These are phyloP conservation scores for Chytriomyces confervae DNA, from an alignment of 192 early-diverging fungal genomes.

Conservation along the genomic window DNA sequence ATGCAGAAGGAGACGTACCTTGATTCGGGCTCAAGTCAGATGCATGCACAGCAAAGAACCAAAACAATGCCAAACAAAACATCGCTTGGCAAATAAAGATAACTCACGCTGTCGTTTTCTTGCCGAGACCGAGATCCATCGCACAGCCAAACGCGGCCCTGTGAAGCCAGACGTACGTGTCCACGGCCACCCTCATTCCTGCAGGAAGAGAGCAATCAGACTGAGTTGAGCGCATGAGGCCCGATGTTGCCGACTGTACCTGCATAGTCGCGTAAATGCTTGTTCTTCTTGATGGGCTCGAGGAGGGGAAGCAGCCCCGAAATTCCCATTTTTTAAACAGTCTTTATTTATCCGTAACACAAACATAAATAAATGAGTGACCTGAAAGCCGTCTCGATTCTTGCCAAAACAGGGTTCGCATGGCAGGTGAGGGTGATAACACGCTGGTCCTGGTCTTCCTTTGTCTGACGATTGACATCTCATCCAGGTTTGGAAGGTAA, in stretches of 20 bases:
- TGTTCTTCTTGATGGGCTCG: conserved; percentile 69
- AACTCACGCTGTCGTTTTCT: conserved; percentile 71
- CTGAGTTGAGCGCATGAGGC: no score
- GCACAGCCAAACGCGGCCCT: conserved; percentile 86
- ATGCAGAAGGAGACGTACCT: conserved; percentile 89
- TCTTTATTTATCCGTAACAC: background rate
- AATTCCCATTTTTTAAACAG: conserved; percentile 79
- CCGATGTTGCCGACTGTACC: conserved; percentile 40
- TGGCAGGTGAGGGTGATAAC: conserved; percentile 29
- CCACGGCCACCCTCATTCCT: conserved; percentile 71
- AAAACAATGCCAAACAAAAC: no score
- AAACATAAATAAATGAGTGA: conserved; percentile 32
- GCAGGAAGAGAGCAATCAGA: no score
- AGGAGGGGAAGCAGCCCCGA: conserved; percentile 82
- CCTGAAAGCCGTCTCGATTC: conserved; percentile 23
- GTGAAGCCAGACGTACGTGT: conserved; percentile 97
- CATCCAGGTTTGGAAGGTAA: conserved; percentile 36
- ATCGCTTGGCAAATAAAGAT: background rate
- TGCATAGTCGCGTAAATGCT: conserved; percentile 74
- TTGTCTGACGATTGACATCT: background rate
- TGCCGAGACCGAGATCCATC: conserved; percentile 71
- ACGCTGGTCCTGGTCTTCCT: background rate
- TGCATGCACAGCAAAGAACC: no score
- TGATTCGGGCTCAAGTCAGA: background rate
- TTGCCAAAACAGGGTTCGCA: conserved; percentile 29